A percentile compares a stretch with the other conserved stretches of the same genome.
Evolutionary conservation across 1,284 basidiomycete species (phyloP).

Genomic region (Marasmius fiardii): DNA sequence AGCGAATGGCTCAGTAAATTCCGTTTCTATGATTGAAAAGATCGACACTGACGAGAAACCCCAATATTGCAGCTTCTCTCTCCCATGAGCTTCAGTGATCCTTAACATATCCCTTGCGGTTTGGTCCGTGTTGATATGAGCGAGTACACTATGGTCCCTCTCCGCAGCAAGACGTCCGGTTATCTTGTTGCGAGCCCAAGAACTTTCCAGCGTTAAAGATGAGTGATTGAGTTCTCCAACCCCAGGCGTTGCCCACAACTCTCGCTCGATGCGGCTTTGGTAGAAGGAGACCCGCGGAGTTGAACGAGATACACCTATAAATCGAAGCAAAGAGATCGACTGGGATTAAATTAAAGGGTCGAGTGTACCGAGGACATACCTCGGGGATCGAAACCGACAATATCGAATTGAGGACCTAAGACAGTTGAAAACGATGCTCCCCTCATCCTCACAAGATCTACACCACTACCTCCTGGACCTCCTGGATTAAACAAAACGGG

Average conservation of each 20-base stretch:
- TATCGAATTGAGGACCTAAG: constrained; percentile 42
- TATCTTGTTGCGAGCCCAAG: constrained; percentile 18
- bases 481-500: constrained; percentile 51
- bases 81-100: constrained; percentile 22
- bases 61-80: constrained; percentile 25
- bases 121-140: constrained; percentile 22
- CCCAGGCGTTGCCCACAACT: background rate
- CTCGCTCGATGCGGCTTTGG: constrained; percentile 10
- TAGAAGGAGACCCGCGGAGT: background rate
- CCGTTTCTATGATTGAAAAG: background rate
- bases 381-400: constrained; percentile 50
- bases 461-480: constrained; percentile 40
- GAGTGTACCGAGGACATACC: constrained; percentile 19
- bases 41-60: constrained; percentile 22
- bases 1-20: background rate
- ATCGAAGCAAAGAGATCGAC: background rate
- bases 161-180: constrained; percentile 19
- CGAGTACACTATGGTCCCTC: constrained; percentile 12
- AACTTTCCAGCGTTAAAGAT: constrained; percentile 14
- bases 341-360: background rate
- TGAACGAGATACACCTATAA: constrained; percentile 11
- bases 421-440: constrained; percentile 30
- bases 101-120: constrained; percentile 26
- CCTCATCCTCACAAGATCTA: constrained; percentile 19
- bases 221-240: constrained; percentile 15